Evolutionary conservation across 2,329 filamentous ascomycete species (phyloP).

Genomic region (Septoria petroselini): DNA sequence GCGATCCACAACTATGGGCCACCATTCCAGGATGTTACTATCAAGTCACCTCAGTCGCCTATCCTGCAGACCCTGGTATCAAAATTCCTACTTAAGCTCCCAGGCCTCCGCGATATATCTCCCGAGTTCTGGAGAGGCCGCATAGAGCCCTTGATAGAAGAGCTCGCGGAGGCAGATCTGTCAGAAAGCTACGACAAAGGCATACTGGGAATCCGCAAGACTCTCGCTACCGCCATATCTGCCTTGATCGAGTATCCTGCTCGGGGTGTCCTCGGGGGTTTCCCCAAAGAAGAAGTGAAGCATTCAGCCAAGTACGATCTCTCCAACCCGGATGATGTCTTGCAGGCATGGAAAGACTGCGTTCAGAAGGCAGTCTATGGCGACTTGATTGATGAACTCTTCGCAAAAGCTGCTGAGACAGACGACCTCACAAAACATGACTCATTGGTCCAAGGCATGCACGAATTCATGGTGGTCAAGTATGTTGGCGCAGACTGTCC

Average conservation of each 20-base stretch:
- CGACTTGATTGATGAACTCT: conserved; percentile 62
- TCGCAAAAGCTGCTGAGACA: conserved; percentile 59
- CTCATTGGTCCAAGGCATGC: conserved; percentile 59
- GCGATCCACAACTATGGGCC: conserved; percentile 67
- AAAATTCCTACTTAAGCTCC: conserved; percentile 62
- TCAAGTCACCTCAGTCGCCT: conserved; percentile 55
- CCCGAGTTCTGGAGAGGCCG: conserved; percentile 64
- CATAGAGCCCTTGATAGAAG: conserved; percentile 57
- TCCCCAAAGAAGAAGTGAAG: conserved; percentile 42
- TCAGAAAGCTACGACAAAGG: conserved; percentile 83
- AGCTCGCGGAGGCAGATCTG: conserved; percentile 65
- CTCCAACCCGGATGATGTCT: conserved; percentile 58
- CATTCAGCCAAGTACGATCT: conserved; percentile 53
- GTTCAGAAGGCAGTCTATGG: conserved; percentile 67
- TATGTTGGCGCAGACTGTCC: conserved; percentile 41
- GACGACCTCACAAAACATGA: conserved; percentile 63
- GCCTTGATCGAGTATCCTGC: conserved; percentile 67
- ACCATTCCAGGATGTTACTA: conserved; percentile 59
- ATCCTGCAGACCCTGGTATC: conserved; percentile 66
- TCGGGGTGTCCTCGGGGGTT: conserved; percentile 63
- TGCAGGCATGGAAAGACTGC: conserved; percentile 64
- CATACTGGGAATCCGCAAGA: conserved; percentile 69
- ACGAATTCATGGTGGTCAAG: conserved; percentile 69
- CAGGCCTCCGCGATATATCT: conserved; percentile 62
- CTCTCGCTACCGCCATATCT: conserved; percentile 67